A percentile compares a stretch with the other conserved stretches of the same genome.
phyloP scores from a whole-genome alignment of 345 rosid genomes.

The Hibiscus syriacus region DNA sequence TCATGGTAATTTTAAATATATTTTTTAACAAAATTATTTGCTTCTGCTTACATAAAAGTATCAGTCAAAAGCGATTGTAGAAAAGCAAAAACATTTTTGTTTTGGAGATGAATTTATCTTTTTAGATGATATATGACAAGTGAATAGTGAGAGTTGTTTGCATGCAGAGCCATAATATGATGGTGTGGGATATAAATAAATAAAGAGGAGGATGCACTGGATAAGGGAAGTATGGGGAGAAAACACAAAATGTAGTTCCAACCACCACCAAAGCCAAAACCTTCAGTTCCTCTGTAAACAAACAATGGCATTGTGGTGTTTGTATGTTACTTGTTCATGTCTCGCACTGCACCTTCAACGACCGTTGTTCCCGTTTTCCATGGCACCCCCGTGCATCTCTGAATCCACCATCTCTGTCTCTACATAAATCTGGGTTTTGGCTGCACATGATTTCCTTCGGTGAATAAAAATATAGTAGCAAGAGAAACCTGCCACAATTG shows the following conservation, averaged over 20 bases:
- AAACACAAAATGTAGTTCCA: slow-evolving; percentile 37
- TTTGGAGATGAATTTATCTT: no score
- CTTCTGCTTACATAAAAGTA: no score
- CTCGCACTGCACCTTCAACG: slow-evolving; percentile 6
- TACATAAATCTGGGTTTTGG: slow-evolving; percentile 1
- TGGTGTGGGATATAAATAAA: no score
- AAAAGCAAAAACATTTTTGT: no score
- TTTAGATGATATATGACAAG: no score
- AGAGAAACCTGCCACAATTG: not conserved
- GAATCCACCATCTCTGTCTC: no score
- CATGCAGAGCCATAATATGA: no score
- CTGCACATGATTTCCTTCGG: not conserved
- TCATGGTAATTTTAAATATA: no score
- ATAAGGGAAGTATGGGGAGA: slow-evolving; percentile 38
- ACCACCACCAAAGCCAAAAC: slow-evolving; percentile 53
- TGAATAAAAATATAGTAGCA: not conserved
- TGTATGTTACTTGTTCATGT: slow-evolving; percentile 13
- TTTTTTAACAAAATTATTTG: no score
- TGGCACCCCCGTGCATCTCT: slow-evolving; percentile 7
- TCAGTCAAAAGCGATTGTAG: no score
- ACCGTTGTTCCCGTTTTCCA: slow-evolving; percentile 2
- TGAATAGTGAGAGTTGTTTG: no score
- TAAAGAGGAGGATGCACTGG: no score
- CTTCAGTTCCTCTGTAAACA: slow-evolving; percentile 17
- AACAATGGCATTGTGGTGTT: slow-evolving; percentile 21